These are phyloP conservation scores for Neopestalotiopsis rosae DNA, from an alignment of 2,329 filamentous ascomycete genomes.

Conservation along the genomic window DNA sequence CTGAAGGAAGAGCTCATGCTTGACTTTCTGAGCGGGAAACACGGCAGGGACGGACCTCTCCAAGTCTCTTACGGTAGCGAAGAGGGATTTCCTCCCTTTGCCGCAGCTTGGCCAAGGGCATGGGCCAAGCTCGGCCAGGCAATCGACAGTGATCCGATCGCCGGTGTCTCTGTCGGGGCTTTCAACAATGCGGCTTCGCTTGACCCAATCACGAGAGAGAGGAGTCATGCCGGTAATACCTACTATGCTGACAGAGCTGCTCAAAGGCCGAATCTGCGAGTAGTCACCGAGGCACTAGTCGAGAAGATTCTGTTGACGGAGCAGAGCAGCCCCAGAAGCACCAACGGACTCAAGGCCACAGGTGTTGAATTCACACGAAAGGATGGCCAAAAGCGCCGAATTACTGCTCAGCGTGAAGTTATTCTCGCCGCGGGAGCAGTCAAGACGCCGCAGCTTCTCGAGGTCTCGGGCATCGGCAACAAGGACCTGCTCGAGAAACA, in stretches of 20 bases:
- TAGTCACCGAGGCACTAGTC: slow-evolving; percentile 40
- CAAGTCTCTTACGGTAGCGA: slow-evolving; percentile 44
- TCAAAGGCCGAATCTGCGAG: slow-evolving; percentile 38
- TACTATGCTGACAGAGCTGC: slow-evolving; percentile 41
- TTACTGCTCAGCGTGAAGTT: slow-evolving; percentile 38
- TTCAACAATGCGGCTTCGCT: slow-evolving; percentile 40
- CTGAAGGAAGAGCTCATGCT: slow-evolving; percentile 11
- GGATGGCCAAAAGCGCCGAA: slow-evolving; percentile 17
- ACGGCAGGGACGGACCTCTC: slow-evolving; percentile 39
- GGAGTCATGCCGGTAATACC: slow-evolving; percentile 39
- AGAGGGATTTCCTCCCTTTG: slow-evolving; percentile 34
- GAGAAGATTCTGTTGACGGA: slow-evolving; percentile 37
- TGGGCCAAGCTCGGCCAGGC: slow-evolving; percentile 40
- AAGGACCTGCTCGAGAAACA: slow-evolving; percentile 45
- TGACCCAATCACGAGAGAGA: slow-evolving; percentile 35
- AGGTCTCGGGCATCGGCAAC: slow-evolving; percentile 43
- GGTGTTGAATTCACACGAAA: slow-evolving; percentile 38
- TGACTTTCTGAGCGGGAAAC: slow-evolving; percentile 25
- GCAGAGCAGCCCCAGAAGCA: slow-evolving; percentile 24
- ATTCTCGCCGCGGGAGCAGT: slow-evolving; percentile 48
- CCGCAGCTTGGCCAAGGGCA: slow-evolving; percentile 44
- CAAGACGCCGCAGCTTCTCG: slow-evolving; percentile 40
- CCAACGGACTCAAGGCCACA: slow-evolving; percentile 32
- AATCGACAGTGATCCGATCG: slow-evolving; percentile 39
- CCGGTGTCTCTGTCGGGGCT: slow-evolving; percentile 35